Percentiles rank a stretch among this genome's conserved stretches.
phyloP scores from a whole-genome alignment of 2,329 filamentous ascomycete genomes.

The Thielaviopsis ethacetica region DNA sequence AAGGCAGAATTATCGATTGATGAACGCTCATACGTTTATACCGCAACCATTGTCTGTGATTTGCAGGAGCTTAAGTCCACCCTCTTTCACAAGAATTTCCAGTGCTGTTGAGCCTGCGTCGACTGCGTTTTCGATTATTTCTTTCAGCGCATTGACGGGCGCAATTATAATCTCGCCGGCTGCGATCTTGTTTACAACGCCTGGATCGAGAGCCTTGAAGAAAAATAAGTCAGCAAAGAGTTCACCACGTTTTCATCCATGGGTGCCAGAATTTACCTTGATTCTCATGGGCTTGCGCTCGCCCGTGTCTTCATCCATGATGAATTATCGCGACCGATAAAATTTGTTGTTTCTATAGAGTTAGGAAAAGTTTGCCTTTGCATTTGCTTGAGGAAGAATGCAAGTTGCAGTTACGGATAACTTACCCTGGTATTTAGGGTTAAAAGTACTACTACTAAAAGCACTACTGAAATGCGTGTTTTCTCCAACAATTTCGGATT shows the following conservation, averaged over 20 bases:
- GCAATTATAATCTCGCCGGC: conserved; percentile 97
- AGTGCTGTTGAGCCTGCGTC: conserved; percentile 89
- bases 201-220: conserved; percentile 55
- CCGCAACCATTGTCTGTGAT: conserved; percentile 96
- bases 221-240: not conserved
- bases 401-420: no score
- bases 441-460: no score
- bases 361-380: no score
- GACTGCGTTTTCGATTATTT: conserved; percentile 90
- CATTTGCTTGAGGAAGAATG: not conserved
- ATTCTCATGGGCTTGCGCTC: not conserved
- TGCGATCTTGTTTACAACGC: conserved; percentile 97
- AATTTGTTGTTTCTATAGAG: no score
- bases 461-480: no score
- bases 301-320: no score
- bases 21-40: conserved; percentile 59
- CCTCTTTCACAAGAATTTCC: conserved; percentile 86
- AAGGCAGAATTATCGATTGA: not conserved
- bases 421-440: no score
- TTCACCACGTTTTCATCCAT: not conserved
- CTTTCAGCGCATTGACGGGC: conserved; percentile 88
- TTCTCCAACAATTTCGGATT: no score
- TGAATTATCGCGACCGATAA: no score
- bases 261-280: not conserved
- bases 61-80: conserved; percentile 83